phyloP scores from a whole-genome alignment of 2,329 filamentous ascomycete species.

The Bisporella sp. region DNA sequence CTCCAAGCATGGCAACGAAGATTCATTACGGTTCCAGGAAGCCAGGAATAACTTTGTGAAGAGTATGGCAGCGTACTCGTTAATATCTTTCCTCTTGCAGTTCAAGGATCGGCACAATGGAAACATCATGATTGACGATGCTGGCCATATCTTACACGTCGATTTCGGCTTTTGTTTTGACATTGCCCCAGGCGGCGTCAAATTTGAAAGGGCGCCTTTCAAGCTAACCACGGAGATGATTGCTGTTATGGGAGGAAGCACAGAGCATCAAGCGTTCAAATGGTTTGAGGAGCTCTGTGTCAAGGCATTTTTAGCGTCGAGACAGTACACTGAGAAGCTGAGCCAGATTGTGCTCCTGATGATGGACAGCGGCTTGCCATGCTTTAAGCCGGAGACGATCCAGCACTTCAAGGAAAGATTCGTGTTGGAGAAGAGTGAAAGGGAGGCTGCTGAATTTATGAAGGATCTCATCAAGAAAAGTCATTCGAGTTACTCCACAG shows the following conservation, averaged over 20 bases:
- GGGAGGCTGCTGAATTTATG: constrained; percentile 94
- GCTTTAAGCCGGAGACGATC: constrained; percentile 95
- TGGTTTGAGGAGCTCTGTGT: constrained; percentile 96
- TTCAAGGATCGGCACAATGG: constrained; percentile 99
- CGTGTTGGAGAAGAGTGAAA: constrained; percentile 82
- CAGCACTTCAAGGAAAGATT: constrained; percentile 89
- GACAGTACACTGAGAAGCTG: constrained; percentile 83
- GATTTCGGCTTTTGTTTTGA: constrained; percentile 99
- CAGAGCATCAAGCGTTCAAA: constrained; percentile 79
- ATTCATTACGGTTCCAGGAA: constrained; percentile 89
- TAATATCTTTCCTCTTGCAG: constrained; percentile 93
- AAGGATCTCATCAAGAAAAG: constrained; percentile 83
- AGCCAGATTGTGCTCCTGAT: constrained; percentile 86
- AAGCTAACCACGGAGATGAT: constrained; percentile 98
- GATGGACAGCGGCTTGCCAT: constrained; percentile 92
- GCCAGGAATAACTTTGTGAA: constrained; percentile 97
- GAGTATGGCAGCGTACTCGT: constrained; percentile 96
- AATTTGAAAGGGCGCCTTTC: constrained; percentile 96
- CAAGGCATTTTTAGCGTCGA: constrained; percentile 85
- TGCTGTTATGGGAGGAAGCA: constrained; percentile 92
- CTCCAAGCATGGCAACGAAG: constrained; percentile 93
- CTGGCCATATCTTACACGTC: constrained; percentile 95
- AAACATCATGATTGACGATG: constrained; percentile 99
- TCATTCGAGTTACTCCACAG: constrained; percentile 83
- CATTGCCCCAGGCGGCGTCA: constrained; percentile 92